Percentiles rank a stretch among this genome's conserved stretches.
phyloP scores from a whole-genome alignment of 768 basidiomycete species.

The Ephemerocybe angulata region DNA sequence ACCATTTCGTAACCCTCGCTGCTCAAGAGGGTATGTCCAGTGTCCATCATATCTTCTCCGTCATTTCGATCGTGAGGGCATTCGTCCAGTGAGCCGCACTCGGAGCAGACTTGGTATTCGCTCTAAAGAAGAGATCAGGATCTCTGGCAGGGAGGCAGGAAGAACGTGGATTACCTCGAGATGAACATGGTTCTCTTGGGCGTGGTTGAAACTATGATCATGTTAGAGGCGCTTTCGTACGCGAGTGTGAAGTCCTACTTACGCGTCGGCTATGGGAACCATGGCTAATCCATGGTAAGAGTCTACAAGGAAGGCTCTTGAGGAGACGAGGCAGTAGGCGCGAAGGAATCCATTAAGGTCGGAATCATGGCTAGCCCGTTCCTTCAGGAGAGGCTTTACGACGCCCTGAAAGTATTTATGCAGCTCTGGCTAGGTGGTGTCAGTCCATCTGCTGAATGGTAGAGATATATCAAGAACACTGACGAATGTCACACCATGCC shows the following conservation, averaged over 20 bases:
- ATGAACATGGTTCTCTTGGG: constrained; percentile 65
- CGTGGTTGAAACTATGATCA: constrained; percentile 64
- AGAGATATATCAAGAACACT: no score
- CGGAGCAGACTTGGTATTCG: constrained; percentile 69
- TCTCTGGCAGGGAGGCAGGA: background rate
- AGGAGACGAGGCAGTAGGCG: constrained; percentile 66
- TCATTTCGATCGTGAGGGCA: constrained; percentile 61
- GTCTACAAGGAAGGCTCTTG: constrained; percentile 82
- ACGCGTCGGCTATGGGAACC: constrained; percentile 85
- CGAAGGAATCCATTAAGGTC: constrained; percentile 43
- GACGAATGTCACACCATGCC: no score
- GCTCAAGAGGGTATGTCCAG: no score
- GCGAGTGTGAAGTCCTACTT: constrained; percentile 25
- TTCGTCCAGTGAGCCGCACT: constrained; percentile 64
- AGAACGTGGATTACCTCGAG: constrained; percentile 51
- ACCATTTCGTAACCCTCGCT: constrained; percentile 61
- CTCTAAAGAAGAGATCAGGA: constrained; percentile 37
- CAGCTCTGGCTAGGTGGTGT: constrained; percentile 35
- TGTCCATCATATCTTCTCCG: constrained; percentile 5
- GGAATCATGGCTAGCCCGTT: constrained; percentile 16
- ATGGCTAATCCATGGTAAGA: constrained; percentile 76
- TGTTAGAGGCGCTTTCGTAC: constrained; percentile 9
- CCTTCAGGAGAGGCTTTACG: constrained; percentile 30
- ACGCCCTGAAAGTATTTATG: constrained; percentile 32
- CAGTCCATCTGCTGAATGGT: no score